Percentiles rank a stretch among this genome's conserved stretches.
These are phyloP conservation scores for Blastomyces parvus DNA, from an alignment of 2,329 filamentous ascomycete genomes.

Conservation along the genomic window DNA sequence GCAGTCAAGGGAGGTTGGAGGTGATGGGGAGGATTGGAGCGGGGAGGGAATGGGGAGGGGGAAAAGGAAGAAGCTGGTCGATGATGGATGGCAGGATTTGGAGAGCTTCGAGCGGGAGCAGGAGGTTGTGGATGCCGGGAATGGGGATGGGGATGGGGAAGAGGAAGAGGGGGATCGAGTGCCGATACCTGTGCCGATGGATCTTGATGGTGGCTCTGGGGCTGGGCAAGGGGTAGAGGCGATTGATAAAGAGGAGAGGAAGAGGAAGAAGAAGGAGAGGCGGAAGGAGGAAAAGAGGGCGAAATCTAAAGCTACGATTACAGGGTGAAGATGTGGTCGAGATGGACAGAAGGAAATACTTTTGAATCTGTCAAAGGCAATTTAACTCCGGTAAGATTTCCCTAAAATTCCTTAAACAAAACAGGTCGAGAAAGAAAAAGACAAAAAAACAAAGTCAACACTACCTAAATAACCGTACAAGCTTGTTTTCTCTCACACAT, in stretches of 20 bases:
- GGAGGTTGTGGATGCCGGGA: conserved; percentile 27
- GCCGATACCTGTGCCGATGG: conserved; percentile 30
- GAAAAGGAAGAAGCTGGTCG: conserved; percentile 4
- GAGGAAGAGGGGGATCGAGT: conserved; percentile 13
- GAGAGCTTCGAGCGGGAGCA: conserved; percentile 31
- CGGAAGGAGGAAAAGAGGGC: conserved; percentile 37
- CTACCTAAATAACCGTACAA: not conserved
- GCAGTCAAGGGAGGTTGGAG: conserved; percentile 9
- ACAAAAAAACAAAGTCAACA: not conserved
- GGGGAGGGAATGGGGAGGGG: conserved; percentile 22
- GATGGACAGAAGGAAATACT: not conserved
- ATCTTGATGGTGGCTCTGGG: conserved; percentile 32
- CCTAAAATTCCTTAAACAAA: not conserved
- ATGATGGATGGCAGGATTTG: conserved; percentile 20
- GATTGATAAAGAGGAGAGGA: conserved; percentile 45
- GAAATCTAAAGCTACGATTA: conserved; percentile 21
- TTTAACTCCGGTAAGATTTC: conserved; percentile 4
- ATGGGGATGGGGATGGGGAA: conserved; percentile 21
- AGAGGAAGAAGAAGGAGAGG: conserved; percentile 47
- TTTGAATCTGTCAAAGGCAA: not conserved
- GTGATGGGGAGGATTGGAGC: conserved; percentile 23
- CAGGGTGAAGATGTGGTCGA: not conserved
- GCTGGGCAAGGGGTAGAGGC: conserved; percentile 34
- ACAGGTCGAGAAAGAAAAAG: not conserved
- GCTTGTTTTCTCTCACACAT: not conserved